Conservation (phyloP, 1,284 basidiomycete genomes). For the Earliella scabrosa region DNA sequence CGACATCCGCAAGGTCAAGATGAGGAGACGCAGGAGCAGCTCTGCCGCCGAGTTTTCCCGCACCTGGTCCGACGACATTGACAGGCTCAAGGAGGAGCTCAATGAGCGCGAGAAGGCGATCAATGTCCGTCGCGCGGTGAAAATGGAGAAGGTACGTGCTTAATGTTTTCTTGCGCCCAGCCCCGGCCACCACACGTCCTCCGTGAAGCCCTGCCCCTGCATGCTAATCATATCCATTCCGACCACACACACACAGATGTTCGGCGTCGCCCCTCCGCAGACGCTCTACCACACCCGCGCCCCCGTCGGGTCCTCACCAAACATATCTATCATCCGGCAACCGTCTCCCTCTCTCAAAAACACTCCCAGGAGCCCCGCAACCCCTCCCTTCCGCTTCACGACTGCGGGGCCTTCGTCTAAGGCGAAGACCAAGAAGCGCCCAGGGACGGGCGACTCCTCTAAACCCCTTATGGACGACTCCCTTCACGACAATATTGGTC, state of each 20-base stretch:
- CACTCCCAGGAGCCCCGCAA: slow-evolving; percentile 21
- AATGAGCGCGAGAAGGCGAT: slow-evolving; percentile 73
- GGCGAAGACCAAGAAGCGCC: slow-evolving; percentile 47
- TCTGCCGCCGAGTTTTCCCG: slow-evolving; percentile 50
- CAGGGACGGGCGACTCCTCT: slow-evolving; percentile 60
- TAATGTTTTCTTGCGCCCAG: not conserved
- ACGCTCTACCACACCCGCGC: slow-evolving; percentile 67
- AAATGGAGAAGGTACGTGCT: slow-evolving; percentile 78
- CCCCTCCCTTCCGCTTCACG: slow-evolving; percentile 39
- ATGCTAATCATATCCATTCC: slow-evolving; percentile 1
- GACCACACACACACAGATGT: slow-evolving; percentile 62
- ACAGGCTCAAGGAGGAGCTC: slow-evolving; percentile 69
- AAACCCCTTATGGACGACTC: slow-evolving; percentile 46
- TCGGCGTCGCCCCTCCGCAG: slow-evolving; percentile 78
- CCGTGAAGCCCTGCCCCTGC: not conserved
- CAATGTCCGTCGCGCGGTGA: slow-evolving; percentile 76
- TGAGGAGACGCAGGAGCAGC: slow-evolving; percentile 57
- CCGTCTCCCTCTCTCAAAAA: slow-evolving; percentile 11
- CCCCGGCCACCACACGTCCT: not conserved
- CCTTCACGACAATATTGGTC: slow-evolving; percentile 36
- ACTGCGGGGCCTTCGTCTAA: slow-evolving; percentile 46
- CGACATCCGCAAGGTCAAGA: slow-evolving; percentile 43
- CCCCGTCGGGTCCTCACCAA: slow-evolving; percentile 42
- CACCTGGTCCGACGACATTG: slow-evolving; percentile 56
- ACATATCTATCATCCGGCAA: slow-evolving; percentile 22